Base-by-base conservation (phyloP, 164 flowering plant species). In the Stephania yunnanensis region DNA sequence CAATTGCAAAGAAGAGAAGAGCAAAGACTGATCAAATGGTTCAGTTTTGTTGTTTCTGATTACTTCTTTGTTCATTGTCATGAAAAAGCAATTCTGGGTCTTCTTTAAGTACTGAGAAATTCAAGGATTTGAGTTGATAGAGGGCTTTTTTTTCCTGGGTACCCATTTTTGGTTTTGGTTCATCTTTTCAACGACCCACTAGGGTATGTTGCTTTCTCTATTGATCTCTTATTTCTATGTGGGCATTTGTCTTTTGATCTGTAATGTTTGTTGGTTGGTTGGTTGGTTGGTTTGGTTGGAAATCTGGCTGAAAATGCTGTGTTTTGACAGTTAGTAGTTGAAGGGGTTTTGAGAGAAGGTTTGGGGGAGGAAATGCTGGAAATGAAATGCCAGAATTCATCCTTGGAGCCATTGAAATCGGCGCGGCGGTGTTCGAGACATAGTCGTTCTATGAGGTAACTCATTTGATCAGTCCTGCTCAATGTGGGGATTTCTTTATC, bases 391-490 rank as follows among this genome's bases (percentile, higher is more conserved):
- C 81, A 75, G 72, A 82, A 63, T 79, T 79, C 81, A 70, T 79
- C 78, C 74, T 74, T 81, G 80, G 84, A 76, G 67, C 80, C 76
- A 42, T 78, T 78, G 58, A 73, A 82, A 50, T 76, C 82, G 74
- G 82, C 81, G 84, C 86, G 82, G 73, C 72, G 46, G 46, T 66
- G 76, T 72, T 75, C 88, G 77, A 78, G 70, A 67, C 90, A 89
- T 76, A 82, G 74, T 77, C 86, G 83, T 13, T 86, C 87, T 50
- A 78, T 75, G 76, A 88, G 90, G 87, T 85, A 76, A 63, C 72
- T 70, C 9, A 22, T 61, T 71, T 50, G 1, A 58, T 58, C 64
- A 15, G 17, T 1, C 19, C 6, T 19, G 64, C 20, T 58, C n/a
- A 19, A 10, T 6, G 64, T 22, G 5, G 68, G 31, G 31, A 6